phyloP scores from a whole-genome alignment of 2,329 filamentous ascomycete genomes.

The Incumbomyces lentus region DNA sequence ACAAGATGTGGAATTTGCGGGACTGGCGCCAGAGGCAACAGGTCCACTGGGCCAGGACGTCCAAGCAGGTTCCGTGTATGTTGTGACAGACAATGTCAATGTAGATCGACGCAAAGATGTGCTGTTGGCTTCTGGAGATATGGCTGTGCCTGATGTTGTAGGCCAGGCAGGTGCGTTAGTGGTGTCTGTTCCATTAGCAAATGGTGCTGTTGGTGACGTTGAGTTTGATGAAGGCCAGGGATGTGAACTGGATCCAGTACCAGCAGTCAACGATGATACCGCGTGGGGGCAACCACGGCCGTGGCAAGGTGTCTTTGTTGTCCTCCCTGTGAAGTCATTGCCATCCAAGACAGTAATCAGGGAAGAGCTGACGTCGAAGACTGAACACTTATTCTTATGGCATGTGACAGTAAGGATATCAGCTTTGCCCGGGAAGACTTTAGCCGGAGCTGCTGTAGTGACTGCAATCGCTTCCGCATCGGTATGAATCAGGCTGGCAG shows the following conservation, averaged over 20 bases:
- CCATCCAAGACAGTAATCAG: background rate
- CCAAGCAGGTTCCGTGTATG: background rate
- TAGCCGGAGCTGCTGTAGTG: background rate
- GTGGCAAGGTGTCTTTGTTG: background rate
- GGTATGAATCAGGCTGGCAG: background rate
- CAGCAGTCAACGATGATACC: background rate
- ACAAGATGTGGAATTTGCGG: background rate
- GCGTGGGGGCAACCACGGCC: background rate
- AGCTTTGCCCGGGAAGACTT: background rate
- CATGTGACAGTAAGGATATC: background rate
- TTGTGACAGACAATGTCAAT: conserved; percentile 3
- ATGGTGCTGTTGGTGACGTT: background rate
- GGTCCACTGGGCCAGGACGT: background rate
- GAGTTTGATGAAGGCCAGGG: background rate
- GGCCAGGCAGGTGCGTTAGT: background rate
- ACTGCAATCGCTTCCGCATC: no score
- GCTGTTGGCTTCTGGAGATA: conserved; percentile 1
- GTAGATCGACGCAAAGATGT: background rate
- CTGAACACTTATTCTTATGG: background rate
- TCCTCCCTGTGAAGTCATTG: background rate
- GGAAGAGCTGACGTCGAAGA: conserved; percentile 3
- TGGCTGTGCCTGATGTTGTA: background rate
- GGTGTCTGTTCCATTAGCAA: background rate
- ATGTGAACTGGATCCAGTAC: background rate
- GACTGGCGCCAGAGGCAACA: background rate